Base-by-base conservation (phyloP, 441 rosid genomes). In the Flueggea neowawraea region DNA sequence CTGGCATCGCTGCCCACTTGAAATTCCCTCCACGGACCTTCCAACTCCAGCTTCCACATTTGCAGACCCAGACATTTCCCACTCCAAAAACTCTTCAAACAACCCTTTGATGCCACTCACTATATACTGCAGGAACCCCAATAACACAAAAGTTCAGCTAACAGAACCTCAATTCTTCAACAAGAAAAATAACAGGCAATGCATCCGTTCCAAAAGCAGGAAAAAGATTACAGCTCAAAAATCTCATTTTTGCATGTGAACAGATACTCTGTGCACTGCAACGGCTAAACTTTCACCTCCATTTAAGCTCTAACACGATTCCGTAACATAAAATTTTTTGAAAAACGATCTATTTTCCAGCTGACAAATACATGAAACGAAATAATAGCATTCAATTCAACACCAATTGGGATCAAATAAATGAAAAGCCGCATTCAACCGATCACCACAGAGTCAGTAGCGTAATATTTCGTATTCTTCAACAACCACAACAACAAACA, bases 41-140 rank as follows among this genome's bases (percentile, higher is more conserved):
- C 84, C 95, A 67, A 69, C 91, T 71, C 91, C 89, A 67, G 86
- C 73, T 43, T 84, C 98, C 74, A 83, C 94, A 31, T 67, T 75
- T 57, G 36, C 80, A 74, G 61, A 70, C 70, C 87, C 90, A 68
- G 90, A 87, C 98, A 92, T 90, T 78, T 67, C 77, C 81, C 72
- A 62, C 79, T 73, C 67, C 70, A 65, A 67, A 9, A 67, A 55
- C 75, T 71, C 59, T 69, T 72, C 66, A 63, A 61, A 58, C 70
- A 53, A 77, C 61, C 58, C 70, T 75, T 76, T 65, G 54, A 76
- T 75, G 70, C 63, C 73, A 61, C 66, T 75, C 47, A 39, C 82
- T 72, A 51, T 52, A 54, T 31, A 65, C 41, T 8, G 54, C 55
- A 65, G 49, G 55, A 57, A 54, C 52, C 75, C 68, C 33, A 43